These are phyloP conservation scores for Penicillium paradoxum DNA, from an alignment of 495 filamentous ascomycete genomes.

Conservation along the genomic window DNA sequence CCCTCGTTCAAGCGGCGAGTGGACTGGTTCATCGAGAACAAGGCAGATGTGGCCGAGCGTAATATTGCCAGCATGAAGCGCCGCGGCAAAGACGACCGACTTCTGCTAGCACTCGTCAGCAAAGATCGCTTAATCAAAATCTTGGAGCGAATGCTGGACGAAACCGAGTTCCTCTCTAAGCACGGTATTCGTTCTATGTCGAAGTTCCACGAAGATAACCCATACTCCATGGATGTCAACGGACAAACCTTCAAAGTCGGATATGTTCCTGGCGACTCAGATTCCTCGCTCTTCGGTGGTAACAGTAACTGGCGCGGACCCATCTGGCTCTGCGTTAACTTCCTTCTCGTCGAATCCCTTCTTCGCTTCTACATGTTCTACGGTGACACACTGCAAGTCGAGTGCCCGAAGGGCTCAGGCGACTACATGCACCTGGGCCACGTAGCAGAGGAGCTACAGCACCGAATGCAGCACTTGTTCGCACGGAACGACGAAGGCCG, in stretches of 20 bases:
- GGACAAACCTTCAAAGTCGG: slow-evolving; percentile 82
- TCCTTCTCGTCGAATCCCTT: slow-evolving; percentile 86
- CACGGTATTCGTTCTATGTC: slow-evolving; percentile 91
- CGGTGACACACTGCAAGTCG: slow-evolving; percentile 77
- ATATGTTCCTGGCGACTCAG: slow-evolving; percentile 91
- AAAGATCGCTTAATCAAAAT: slow-evolving; percentile 84
- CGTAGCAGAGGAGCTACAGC: slow-evolving; percentile 94
- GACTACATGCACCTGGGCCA: slow-evolving; percentile 95
- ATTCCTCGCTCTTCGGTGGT: slow-evolving; percentile 88
- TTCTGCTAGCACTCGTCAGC: slow-evolving; percentile 82
- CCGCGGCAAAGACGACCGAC: slow-evolving; percentile 81
- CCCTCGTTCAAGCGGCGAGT: slow-evolving; percentile 90
- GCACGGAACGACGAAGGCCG: slow-evolving; percentile 76
- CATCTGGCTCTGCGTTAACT: slow-evolving; percentile 95
- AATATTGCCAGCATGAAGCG: slow-evolving; percentile 88
- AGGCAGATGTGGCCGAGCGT: slow-evolving; percentile 76
- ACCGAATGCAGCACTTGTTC: slow-evolving; percentile 89
- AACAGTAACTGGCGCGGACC: slow-evolving; percentile 97
- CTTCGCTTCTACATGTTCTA: slow-evolving; percentile 95
- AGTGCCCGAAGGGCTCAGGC: slow-evolving; percentile 90
- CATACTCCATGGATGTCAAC: slow-evolving; percentile 94
- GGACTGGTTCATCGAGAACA: slow-evolving; percentile 88
- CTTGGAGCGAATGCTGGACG: slow-evolving; percentile 84
- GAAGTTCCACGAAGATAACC: slow-evolving; percentile 85
- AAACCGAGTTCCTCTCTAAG: slow-evolving; percentile 84